Evolutionary conservation across 2,329 filamentous ascomycete species (phyloP), one percentile per base, ranked within the genome.

Genomic region (Colletotrichum neosansevieriae): DNA sequence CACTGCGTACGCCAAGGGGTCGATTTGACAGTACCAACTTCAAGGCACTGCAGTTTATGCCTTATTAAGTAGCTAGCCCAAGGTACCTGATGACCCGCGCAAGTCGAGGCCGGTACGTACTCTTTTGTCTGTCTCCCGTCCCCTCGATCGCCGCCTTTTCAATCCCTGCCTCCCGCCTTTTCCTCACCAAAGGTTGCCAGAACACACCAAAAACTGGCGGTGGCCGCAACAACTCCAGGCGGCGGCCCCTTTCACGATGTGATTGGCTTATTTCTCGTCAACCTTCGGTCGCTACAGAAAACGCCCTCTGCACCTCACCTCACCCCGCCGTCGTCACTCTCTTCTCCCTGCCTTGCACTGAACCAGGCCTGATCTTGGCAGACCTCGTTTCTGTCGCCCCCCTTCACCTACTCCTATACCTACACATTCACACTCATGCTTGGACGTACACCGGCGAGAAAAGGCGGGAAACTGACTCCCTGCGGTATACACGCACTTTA

Each of bases 131-230:
- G 3, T 4, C 24, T 24, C 4, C 24, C 5, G 24, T 24, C 24
- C 4, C 24, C 4, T 24, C 24, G 4, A 5, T 24, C 24, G 24
- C 49, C 13, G 34, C 21, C 42, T 50, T 47, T 29, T 21, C 13
- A 29, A 38, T 49, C 51, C 47, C 29, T 38, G 34, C 34, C 64
- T 42, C 53, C 64, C 64, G 64, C 64, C 61, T 58, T 67, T 67
- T 67, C 54, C 29, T 45, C 64, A 67, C 60, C 64, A 67, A 67
- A 67, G 21, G 15, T 15, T 36, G 45, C 38, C 10, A 29, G 53
- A 15, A 51, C 45, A 58, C 60, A 54, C 45, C 45, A 56, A 50
- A 36, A 63, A 50, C 61, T 64, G 57, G 63, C 63, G 63, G 63
- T 66, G 57, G 62, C 45, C 51, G 51, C 32, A 54, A 54, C 17